Conservation (phyloP, 495 filamentous ascomycete genomes). For the Hypoxylon intermedium region DNA sequence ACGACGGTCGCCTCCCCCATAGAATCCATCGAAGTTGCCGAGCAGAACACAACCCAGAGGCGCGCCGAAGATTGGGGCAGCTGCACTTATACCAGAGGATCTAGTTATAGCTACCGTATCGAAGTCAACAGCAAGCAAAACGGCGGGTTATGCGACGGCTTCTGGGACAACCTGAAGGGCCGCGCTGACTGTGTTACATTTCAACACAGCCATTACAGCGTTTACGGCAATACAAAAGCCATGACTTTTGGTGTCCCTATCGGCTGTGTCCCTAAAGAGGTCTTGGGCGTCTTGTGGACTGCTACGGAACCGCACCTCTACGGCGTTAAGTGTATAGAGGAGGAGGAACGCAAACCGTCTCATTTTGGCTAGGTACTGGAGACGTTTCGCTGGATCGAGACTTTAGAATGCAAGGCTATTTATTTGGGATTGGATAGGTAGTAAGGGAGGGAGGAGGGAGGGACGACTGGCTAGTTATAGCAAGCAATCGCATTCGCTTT, state of each 20-base stretch:
- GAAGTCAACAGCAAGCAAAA: neutral
- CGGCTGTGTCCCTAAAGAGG: conserved; percentile 1
- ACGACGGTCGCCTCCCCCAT: neutral
- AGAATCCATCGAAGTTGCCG: neutral
- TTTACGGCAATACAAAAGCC: neutral
- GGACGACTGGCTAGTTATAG: too few species aligned
- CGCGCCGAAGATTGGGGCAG: neutral
- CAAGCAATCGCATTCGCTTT: too few species aligned
- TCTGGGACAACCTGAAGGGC: conserved; percentile 14
- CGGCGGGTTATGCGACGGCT: conserved; percentile 7
- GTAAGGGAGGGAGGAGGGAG: too few species aligned
- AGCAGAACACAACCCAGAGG: neutral
- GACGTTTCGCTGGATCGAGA: too few species aligned
- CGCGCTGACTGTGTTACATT: conserved; percentile 8
- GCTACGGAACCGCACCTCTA: neutral
- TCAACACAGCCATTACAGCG: too few species aligned
- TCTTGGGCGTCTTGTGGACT: conserved; percentile 1
- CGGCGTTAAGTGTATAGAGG: neutral
- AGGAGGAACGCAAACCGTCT: too few species aligned
- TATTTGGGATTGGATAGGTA: too few species aligned
- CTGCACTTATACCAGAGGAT: neutral
- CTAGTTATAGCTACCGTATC: neutral
- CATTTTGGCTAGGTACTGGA: too few species aligned
- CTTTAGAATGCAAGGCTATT: too few species aligned
- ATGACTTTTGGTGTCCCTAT: neutral